Evolutionary conservation across 148 eudicot species (phyloP).

Genomic region (Amaranthus cruentus): DNA sequence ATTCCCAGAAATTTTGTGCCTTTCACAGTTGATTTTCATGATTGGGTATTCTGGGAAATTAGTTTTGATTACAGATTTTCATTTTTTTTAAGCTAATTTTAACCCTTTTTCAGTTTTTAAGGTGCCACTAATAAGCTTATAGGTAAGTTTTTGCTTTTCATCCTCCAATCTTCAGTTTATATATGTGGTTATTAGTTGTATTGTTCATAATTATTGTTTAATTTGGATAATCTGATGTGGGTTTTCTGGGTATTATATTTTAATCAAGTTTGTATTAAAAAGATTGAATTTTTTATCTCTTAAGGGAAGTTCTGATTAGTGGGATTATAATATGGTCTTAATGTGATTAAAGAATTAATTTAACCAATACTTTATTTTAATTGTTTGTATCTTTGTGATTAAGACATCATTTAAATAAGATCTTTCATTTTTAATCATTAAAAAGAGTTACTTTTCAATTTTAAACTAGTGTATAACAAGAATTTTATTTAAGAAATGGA

Average conservation of each 20-base stretch:
- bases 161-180: conserved; percentile 8
- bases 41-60: conserved; percentile 21
- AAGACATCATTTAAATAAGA: conserved; percentile 46
- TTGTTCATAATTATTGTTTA: conserved; percentile 27
- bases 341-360: conserved; percentile 53
- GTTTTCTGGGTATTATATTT: conserved; percentile 35
- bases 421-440: conserved; percentile 15
- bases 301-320: conserved; percentile 29
- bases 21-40: conserved; percentile 29
- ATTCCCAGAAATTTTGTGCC: conserved; percentile 28
- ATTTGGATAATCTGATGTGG: conserved; percentile 45
- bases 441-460: conserved; percentile 22
- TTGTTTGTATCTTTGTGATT: conserved; percentile 47
- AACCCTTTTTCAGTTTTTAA: conserved; percentile 15
- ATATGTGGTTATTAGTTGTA: background rate
- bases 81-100: conserved; percentile 11
- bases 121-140: conserved; percentile 21
- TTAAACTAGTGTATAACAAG: conserved; percentile 14
- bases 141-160: conserved; percentile 23
- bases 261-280: conserved; percentile 45
- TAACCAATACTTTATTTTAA: conserved; percentile 41
- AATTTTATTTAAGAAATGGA: conserved; percentile 8
- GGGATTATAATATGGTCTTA: conserved; percentile 29
- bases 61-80: conserved; percentile 14
- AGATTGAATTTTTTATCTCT: conserved; percentile 37